Conservation (phyloP, 495 filamentous ascomycete species). For the Daldinia decipiens region DNA sequence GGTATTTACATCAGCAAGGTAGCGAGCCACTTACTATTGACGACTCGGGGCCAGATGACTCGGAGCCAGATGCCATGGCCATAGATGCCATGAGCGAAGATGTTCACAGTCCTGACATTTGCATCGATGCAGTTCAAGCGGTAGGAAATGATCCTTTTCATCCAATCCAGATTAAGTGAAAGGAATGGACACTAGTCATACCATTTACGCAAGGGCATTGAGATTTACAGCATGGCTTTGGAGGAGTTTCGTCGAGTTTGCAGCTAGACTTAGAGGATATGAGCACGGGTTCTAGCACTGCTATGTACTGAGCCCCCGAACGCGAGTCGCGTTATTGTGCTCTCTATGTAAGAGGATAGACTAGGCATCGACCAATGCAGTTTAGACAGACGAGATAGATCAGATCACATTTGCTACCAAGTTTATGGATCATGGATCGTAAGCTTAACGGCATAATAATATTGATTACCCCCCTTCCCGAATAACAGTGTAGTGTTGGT, state of each 20-base stretch:
- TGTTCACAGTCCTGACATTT: constrained; percentile 11
- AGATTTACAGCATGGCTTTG: neutral
- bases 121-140: constrained; percentile 12
- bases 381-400: neutral
- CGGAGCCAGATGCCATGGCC: constrained; percentile 29
- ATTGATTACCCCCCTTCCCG: neutral
- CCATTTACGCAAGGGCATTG: neutral
- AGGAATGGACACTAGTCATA: neutral
- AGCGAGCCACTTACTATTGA: constrained; percentile 25
- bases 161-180: constrained; percentile 32
- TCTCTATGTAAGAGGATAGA: neutral
- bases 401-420: neutral
- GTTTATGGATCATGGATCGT: neutral
- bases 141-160: constrained; percentile 1
- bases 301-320: neutral
- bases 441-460: neutral
- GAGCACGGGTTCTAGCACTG: neutral
- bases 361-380: neutral
- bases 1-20: constrained; percentile 7
- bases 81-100: constrained; percentile 33
- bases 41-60: constrained; percentile 29
- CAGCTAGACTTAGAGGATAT: neutral
- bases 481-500: neutral
- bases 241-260: neutral
- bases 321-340: neutral